Base-by-base conservation (phyloP, 331 rosid genomes). In the Saraca asoca region DNA sequence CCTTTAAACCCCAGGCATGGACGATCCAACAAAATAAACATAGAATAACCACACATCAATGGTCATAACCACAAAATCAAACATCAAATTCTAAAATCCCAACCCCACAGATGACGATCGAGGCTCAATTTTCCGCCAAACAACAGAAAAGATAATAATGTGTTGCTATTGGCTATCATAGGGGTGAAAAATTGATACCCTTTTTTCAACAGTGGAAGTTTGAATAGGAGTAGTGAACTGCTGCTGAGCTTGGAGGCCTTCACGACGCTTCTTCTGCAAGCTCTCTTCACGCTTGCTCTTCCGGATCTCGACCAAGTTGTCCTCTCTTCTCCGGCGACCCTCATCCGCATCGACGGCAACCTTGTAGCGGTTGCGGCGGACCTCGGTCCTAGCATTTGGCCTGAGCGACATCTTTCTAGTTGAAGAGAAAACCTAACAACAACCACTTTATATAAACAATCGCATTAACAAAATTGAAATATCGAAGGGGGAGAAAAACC, bases 221-320 rank as follows among this genome's bases (percentile, higher is more conserved):
- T 69, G 87, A 24, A 82, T 37, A 43, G 88, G 45, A 69, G 80
- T 48, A 20, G 85, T 43, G 68, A 91, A 85, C 77, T 78, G 82
- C 19, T 78, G 96, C 70, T 87, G 93, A 24, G 87, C 67, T 65
- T 82, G 95, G 31, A 91, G 93, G 33, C 97, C 95, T 70, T 88
- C 95, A 12, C 95, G 93, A 37, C 97, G 91, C 82, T 91, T 88
- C 87, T 91, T 91, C 75, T 59, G 82, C 64, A 91, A 82, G 72
- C 95, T 91, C 76, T 91, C 97, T 56, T 91, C 97, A n/a, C 97
- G 86, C 80, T 88, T 91, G 74, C 78, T 88, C 84, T 91, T 91
- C 0, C 97, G 91, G 87, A 91, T 91, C 95, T 91, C 97, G 10
- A 88, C 95, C 92, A 88, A 80, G 67, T 85, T 84, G 75, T 91